Evolutionary conservation across 2,329 filamentous ascomycete genomes (phyloP), one percentile per base, ranked within the genome.

Genomic region (Fusarium sp.): DNA sequence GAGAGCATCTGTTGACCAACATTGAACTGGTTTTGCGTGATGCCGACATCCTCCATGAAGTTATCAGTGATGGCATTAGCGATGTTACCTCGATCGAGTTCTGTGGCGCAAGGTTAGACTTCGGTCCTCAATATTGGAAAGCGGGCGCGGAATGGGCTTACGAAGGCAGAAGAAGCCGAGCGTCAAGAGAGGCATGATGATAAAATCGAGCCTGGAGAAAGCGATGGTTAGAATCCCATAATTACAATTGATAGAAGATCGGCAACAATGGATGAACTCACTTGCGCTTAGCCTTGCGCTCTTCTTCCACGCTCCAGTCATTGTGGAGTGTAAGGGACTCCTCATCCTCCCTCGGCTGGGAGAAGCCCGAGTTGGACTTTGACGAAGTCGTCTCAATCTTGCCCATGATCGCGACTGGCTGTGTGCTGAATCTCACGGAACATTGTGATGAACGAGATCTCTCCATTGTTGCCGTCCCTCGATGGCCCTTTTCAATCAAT

Each of bases 11-110:
- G 83, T 24, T 84, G 81, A 6, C 85, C 85, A 33, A 85, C 75
- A 47, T 87, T 87, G 74, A 86, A 82, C 64, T 87, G 81, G 60
- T 86, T 82, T 7, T 84, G 84, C 4, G 80, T 81, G 63, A 87
- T 81, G 17, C 79, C 76, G 21, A 87, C 79, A 67, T 87, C 85
- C 21, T 80, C 72, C 44, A 85, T 81, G 68, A 88, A 84, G 60
- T 84, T 83, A 3, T 77, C 77, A 8, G 84, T 86, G 44, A 86
- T 73, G 24, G 84, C 84, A 40, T 84, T 84, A 57, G 80, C 74
- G 79, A 86, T 80, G 62, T 82, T 82, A 36, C 78, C 77, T 22
- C 80, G 75, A 53, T 82, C 80, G 34, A 82, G 77, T 54, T 82
- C 78, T 80, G 62, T 11, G n/a, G 4, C 21, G 8, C 3, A 8